Evolutionary conservation across 345 rosid species (phyloP).

Genomic region (Excoecaria cochinchinensis): DNA sequence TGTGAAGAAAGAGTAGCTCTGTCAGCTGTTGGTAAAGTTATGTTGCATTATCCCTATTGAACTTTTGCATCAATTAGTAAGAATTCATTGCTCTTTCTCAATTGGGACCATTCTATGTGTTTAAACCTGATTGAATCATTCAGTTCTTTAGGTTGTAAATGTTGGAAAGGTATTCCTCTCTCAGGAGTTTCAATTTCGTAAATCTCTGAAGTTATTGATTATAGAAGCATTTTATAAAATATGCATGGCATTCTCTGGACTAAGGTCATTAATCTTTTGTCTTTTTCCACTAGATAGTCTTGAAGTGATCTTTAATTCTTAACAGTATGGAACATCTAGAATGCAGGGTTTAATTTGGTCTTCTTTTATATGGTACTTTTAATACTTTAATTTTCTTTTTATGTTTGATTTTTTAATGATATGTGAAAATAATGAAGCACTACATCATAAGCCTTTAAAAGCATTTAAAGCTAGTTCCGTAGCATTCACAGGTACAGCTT

Average conservation of each 20-base stretch:
- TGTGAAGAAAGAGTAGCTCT: not conserved
- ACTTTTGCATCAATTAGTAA: not conserved
- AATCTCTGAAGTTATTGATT: not conserved
- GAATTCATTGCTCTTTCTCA: not conserved
- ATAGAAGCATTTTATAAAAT: not conserved
- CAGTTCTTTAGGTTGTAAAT: not conserved
- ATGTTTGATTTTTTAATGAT: not conserved
- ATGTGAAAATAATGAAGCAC: not conserved
- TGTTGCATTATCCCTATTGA: not conserved
- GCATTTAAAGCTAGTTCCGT: not conserved
- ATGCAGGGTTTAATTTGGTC: not conserved
- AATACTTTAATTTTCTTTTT: not conserved
- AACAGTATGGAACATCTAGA: not conserved
- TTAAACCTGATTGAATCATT: not conserved
- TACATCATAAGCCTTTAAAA: not conserved
- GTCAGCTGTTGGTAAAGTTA: not conserved
- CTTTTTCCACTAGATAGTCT: not conserved
- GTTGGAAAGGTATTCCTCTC: not conserved
- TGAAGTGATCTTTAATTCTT: not conserved
- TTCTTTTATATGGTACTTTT: constrained; percentile 2
- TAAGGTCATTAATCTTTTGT: not conserved
- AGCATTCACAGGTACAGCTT: not conserved
- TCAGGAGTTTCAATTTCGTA: not conserved
- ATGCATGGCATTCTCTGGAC: not conserved
- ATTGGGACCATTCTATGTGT: not conserved